phyloP scores from a whole-genome alignment of 768 basidiomycete species.

The Suillus subluteus region DNA sequence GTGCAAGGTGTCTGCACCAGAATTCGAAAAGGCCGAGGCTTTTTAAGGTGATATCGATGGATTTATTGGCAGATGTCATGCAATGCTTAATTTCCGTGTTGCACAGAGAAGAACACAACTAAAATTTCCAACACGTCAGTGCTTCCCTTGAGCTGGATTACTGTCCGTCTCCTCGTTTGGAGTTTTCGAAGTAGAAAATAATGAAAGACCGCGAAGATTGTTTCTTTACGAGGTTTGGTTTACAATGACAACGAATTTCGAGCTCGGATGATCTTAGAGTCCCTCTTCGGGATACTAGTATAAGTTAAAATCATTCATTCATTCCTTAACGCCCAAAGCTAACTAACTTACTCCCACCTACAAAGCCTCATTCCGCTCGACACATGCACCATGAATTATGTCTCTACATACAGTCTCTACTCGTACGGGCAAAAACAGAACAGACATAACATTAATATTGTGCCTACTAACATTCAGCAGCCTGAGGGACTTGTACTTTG shows the following conservation, averaged over 20 bases:
- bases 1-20: slow-evolving; percentile 19
- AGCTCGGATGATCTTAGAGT: background rate
- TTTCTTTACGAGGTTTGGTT: slow-evolving; percentile 20
- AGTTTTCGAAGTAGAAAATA: slow-evolving; percentile 9
- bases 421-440: too few species aligned
- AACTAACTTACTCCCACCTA: slow-evolving; percentile 20
- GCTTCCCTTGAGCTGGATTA: slow-evolving; percentile 14
- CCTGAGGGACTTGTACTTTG: too few species aligned
- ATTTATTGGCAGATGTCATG: slow-evolving; percentile 8
- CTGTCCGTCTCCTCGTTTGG: slow-evolving; percentile 26
- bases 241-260: slow-evolving; percentile 10
- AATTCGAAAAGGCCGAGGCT: slow-evolving; percentile 26
- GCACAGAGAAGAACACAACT: slow-evolving; percentile 20
- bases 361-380: slow-evolving; percentile 27
- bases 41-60: slow-evolving; percentile 9
- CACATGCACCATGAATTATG: too few species aligned
- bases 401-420: too few species aligned
- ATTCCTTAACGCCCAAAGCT: slow-evolving; percentile 24
- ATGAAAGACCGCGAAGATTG: slow-evolving; percentile 36
- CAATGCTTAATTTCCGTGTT: slow-evolving; percentile 38
- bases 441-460: too few species aligned
- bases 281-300: slow-evolving; percentile 18
- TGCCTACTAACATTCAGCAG: too few species aligned
- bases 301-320: slow-evolving; percentile 21
- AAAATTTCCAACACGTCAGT: slow-evolving; percentile 14